Conservation (phyloP, 2,329 filamentous ascomycete species). For the Knufia petricola region DNA sequence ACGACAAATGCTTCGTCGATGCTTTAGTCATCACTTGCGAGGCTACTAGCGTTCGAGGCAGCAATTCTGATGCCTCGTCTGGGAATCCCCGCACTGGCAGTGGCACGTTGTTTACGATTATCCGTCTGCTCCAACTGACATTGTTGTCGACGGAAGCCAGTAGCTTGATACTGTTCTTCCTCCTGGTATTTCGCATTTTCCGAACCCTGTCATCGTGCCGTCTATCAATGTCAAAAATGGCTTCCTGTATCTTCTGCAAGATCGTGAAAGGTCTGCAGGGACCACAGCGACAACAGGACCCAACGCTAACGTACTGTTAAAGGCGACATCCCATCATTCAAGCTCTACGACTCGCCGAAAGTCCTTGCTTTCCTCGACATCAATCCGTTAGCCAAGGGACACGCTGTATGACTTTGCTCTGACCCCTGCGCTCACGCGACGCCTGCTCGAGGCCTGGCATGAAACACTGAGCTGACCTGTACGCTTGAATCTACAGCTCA, state of each 20-base stretch:
- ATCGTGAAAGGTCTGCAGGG: constrained; percentile 71
- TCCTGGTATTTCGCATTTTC: too few relatives aligned
- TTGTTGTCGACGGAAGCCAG: too few relatives aligned
- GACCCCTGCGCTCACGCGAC: not conserved
- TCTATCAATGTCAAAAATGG: constrained; percentile 24
- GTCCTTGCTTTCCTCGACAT: constrained; percentile 95
- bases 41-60: too few relatives aligned
- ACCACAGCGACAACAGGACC: not conserved
- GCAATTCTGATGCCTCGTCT: too few relatives aligned
- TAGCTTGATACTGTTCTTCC: too few relatives aligned
- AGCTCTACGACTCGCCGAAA: constrained; percentile 90
- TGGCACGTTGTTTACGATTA: too few relatives aligned
- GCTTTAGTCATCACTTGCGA: too few relatives aligned
- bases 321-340: constrained; percentile 95
- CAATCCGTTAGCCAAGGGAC: constrained; percentile 75
- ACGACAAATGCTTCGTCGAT: too few relatives aligned
- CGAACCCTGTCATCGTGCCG: too few relatives aligned
- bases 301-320: constrained; percentile 10
- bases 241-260: constrained; percentile 91
- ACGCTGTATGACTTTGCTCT: constrained; percentile 55
- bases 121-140: too few relatives aligned
- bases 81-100: too few relatives aligned
- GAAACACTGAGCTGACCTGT: not conserved
- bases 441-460: not conserved
- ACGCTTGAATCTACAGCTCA: constrained; percentile 51